Evolutionary conservation across 768 basidiomycete genomes (phyloP), one percentile per base, ranked within the genome.

Genomic region (Filobasidium floriforme): DNA sequence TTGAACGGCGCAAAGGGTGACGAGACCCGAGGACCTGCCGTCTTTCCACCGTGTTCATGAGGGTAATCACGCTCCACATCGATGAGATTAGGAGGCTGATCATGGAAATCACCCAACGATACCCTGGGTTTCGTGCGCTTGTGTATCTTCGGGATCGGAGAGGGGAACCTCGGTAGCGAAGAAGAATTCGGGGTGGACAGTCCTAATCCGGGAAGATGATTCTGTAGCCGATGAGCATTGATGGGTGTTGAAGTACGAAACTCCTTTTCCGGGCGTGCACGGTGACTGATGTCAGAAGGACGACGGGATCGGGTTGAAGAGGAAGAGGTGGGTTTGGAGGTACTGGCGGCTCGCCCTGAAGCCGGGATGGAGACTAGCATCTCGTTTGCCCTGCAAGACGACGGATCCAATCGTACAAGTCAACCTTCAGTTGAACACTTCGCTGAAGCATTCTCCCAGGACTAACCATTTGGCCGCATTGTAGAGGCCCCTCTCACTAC

Each of bases 381-480:
- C 28, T 68, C 67, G 41, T 57, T 57, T n/a, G 67, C 63, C 67
- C 67, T 68, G 22, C 10, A 22, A 37, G 54, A 9, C 29, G 1
- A 26, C 40, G 57, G 14, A 11, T 14, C 1, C 9, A 18, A 32
- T 37, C 9, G 9, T 19, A 51, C 12, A 3, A 51, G 49, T 12
- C 19, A 26, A 3, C 19, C 19, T 6, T 12, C 32, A 37, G 9
- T n/a, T n/a, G 32, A 37, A 4, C 32, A 37, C 32, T 43, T 18
- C 14, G 24, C 12, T 28, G 32, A 11, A 52, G 43, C 44, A 22
- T 5, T 24, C 9, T 28, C 9, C n/a, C 4, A 37, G 32, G 24
- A 59, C 61, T 44, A 43, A 66, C 65, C 69, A 69, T 40, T 64
- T 64, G 44, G 62, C 69, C 32, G 66, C 61, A 7, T 51, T 28